Evolutionary conservation across 257 asterid species (phyloP), one percentile per base, ranked within the genome.

Genomic region (Nicotiana tomentosiformis): DNA sequence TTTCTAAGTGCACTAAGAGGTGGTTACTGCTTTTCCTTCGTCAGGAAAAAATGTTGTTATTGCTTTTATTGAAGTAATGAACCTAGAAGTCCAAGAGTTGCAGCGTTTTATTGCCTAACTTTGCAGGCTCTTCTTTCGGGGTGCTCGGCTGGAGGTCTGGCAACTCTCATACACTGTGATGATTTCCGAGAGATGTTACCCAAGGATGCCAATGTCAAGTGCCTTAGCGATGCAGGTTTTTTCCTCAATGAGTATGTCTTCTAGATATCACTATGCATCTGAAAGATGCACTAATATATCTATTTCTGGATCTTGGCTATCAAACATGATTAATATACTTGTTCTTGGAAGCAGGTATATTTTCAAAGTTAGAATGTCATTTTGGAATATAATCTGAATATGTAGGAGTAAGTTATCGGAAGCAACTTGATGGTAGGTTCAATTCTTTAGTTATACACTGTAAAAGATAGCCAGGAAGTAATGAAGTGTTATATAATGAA

Each of bases 131-230:
- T 95, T 86, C 98, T 95, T 82, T 87, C 99, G 55, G 98, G 99
- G 81, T 95, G 99, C 89, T 95, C 99, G 56, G 98, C 99, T 88
- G 99, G 99, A 85, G 99, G 96, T 85, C 86, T 95, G 92, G 97
- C 98, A 82, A 91, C 93, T 78, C 97, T 95, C 78, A 82, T 95
- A 82, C 98, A 95, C 85, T 95, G 98, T 77, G 99, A 95, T 89
- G 83, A 72, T 72, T 95, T 91, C 76, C 95, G 90, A 49, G 88
- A 84, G 43, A 89, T 89, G 88, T 90, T 95, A 86, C 93, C 97
- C 8, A 93, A 84, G 87, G 89, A 85, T 83, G 89, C 92, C 77
- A 86, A 83, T 83, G 97, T 91, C 89, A 94, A 95, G 87, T 95
- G 99, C 83, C 97, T 95, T 83, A 95, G 93, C 23, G 99, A 95